Evolutionary conservation across 1,139 yeast genomes (phyloP).

Genomic region (Yamadazyma blattariae): DNA sequence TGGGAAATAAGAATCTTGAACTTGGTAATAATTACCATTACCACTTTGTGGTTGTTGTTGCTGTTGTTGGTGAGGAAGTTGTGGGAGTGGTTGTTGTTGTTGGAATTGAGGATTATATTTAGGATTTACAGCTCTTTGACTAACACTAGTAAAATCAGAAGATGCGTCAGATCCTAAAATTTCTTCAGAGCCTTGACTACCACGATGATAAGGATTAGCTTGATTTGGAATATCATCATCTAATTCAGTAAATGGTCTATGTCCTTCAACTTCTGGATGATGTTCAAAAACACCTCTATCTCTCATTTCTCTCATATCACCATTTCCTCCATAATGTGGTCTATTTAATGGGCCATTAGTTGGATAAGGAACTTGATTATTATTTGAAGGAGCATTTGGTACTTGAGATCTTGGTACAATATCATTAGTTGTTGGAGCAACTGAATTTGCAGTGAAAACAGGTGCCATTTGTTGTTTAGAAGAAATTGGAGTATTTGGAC

Average conservation of each 20-base stretch:
- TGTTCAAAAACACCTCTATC: constrained; percentile 38
- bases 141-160: constrained; percentile 76
- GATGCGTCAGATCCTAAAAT: constrained; percentile 33
- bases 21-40: constrained; percentile 4
- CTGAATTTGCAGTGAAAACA: constrained; percentile 24
- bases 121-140: constrained; percentile 76
- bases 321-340: constrained; percentile 18
- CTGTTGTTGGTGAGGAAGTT: constrained; percentile 27
- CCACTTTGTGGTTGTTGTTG: constrained; percentile 3
- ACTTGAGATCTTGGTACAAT: constrained; percentile 17
- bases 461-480: constrained; percentile 35
- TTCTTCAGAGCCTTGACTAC: constrained; percentile 16
- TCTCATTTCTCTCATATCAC: no score
- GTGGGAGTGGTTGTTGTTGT: constrained; percentile 30
- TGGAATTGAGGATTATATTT: constrained; percentile 29
- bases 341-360: constrained; percentile 15
- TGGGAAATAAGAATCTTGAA: constrained; percentile 10
- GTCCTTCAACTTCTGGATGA: constrained; percentile 47
- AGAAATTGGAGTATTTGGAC: constrained; percentile 33
- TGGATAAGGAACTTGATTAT: constrained; percentile 21
- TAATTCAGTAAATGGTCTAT: constrained; percentile 46
- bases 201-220: constrained; percentile 8
- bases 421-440: constrained; percentile 26
- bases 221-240: constrained; percentile 25
- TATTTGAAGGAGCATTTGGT: constrained; percentile 9